These are phyloP conservation scores for Biancaea sappan DNA, from an alignment of 306 rosid genomes.

Conservation along the genomic window DNA sequence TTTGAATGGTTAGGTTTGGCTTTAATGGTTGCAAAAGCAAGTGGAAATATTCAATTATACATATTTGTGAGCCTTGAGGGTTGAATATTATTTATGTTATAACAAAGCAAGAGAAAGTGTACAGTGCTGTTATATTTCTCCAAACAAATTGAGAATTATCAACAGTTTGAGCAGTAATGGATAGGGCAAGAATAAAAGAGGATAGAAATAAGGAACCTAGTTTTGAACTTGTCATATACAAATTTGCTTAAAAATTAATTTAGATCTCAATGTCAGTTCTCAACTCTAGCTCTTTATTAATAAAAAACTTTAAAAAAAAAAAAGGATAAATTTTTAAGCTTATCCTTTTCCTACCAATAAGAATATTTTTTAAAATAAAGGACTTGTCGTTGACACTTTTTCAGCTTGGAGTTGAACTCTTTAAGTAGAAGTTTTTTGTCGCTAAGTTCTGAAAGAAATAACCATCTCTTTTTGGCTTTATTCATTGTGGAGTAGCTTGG, in stretches of 20 bases:
- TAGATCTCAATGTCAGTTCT: background rate
- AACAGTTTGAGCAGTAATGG: background rate
- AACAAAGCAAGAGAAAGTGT: background rate
- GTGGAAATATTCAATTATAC: background rate
- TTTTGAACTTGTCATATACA: background rate
- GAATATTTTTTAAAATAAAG: background rate
- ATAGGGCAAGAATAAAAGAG: background rate
- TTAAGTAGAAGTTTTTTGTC: background rate
- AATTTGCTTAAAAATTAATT: background rate
- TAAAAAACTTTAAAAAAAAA: too few relatives aligned
- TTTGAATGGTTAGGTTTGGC: constrained; percentile 13
- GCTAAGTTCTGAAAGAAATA: background rate
- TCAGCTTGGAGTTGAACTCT: background rate
- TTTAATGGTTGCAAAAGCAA: background rate
- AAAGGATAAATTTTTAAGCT: background rate
- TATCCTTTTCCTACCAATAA: background rate
- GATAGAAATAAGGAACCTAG: background rate
- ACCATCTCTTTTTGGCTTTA: background rate
- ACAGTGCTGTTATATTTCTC: background rate
- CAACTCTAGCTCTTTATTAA: background rate
- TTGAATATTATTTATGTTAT: background rate
- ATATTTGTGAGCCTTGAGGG: background rate
- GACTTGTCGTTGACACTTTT: background rate
- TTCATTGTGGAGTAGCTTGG: background rate
- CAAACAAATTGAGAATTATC: background rate